phyloP scores from a whole-genome alignment of 192 early-diverging fungal genomes.

The Chytriomyces confervae region DNA sequence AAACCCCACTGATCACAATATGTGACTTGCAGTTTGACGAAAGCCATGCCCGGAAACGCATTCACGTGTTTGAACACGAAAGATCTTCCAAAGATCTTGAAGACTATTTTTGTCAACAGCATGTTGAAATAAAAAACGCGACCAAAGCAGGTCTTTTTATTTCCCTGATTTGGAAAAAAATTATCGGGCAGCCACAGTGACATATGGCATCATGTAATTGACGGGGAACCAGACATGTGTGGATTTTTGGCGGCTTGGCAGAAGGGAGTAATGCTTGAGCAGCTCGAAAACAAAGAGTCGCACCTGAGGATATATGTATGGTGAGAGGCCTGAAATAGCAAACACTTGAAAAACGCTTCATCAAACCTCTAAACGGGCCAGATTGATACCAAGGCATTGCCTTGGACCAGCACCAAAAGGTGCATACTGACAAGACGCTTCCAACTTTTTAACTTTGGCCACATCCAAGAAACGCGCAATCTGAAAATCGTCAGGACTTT shows the following conservation, averaged over 20 bases:
- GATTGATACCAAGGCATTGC: constrained; percentile 31
- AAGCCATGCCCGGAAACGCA: constrained; percentile 42
- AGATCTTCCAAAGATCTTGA: constrained; percentile 54
- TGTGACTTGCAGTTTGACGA: constrained; percentile 7
- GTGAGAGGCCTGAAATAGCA: too few species aligned
- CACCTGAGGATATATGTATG: too few species aligned
- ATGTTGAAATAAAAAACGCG: constrained; percentile 26
- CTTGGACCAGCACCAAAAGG: constrained; percentile 26
- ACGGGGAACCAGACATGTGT: too few species aligned
- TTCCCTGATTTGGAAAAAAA: too few species aligned
- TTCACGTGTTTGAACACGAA: constrained; percentile 48
- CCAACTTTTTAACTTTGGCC: background rate
- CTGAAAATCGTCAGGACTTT: constrained; percentile 7
- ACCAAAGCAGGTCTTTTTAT: too few species aligned
- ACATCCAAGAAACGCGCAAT: constrained; percentile 22
- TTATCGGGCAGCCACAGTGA: too few species aligned
- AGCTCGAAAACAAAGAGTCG: too few species aligned
- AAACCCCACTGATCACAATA: background rate
- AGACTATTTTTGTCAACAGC: constrained; percentile 45
- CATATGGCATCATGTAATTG: too few species aligned
- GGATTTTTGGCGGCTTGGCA: too few species aligned
- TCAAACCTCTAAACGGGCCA: constrained; percentile 30
- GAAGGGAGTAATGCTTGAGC: too few species aligned
- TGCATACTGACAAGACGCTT: constrained; percentile 3
- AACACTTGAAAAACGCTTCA: background rate